Evolutionary conservation across 2,329 filamentous ascomycete genomes (phyloP).

Genomic region (Nannizzia gypsea): DNA sequence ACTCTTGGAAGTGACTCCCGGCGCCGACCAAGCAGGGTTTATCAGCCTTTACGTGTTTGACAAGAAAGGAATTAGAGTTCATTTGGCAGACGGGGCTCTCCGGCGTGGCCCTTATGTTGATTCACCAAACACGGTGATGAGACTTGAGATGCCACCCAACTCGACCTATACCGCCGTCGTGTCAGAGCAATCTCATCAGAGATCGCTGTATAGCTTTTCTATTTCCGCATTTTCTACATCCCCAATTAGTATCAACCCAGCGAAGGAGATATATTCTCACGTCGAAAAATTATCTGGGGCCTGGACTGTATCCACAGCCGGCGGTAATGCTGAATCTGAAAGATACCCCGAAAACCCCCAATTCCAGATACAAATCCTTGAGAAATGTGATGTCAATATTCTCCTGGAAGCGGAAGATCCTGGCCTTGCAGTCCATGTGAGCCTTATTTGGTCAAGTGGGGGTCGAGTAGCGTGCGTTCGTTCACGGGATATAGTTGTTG

Average conservation of each 20-base stretch:
- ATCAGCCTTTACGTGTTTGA: constrained; percentile 79
- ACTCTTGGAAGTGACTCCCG: constrained; percentile 30
- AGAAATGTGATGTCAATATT: constrained; percentile 53
- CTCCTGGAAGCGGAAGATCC: constrained; percentile 57
- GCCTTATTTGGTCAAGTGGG: constrained; percentile 66
- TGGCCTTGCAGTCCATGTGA: constrained; percentile 69
- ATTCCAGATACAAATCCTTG: constrained; percentile 53
- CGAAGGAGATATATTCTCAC: constrained; percentile 48
- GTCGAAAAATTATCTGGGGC: constrained; percentile 48
- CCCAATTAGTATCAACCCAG: constrained; percentile 49
- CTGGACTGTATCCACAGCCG: constrained; percentile 72
- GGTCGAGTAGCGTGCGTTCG: constrained; percentile 57
- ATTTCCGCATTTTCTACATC: constrained; percentile 66
- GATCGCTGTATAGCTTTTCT: constrained; percentile 69
- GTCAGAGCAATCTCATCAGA: constrained; percentile 65
- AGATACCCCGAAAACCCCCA: constrained; percentile 81
- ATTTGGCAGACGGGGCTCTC: constrained; percentile 58
- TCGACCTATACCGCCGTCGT: constrained; percentile 53
- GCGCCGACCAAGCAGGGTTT: constrained; percentile 54
- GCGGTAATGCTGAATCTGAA: constrained; percentile 66
- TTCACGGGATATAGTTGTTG: constrained; percentile 63
- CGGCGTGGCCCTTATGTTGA: constrained; percentile 81
- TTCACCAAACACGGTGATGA: constrained; percentile 79
- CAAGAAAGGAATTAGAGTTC: constrained; percentile 57
- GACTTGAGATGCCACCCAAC: constrained; percentile 49